A percentile compares a stretch with the other conserved stretches of the same genome.
Evolutionary conservation across 2,329 filamentous ascomycete genomes (phyloP).

Genomic region (Xylariaceae sp.): DNA sequence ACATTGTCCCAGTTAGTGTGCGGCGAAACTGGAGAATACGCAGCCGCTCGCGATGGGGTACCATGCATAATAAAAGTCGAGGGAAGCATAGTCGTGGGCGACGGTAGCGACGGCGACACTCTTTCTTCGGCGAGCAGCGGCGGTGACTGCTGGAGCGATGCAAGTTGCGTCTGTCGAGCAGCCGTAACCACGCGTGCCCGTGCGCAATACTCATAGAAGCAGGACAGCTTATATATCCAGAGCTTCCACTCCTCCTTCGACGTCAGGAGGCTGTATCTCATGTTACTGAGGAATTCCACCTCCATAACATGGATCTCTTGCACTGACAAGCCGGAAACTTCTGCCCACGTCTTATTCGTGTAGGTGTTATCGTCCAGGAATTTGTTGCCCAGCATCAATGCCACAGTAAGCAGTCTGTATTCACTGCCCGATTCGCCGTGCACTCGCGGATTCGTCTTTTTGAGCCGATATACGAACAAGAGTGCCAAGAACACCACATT

Average conservation of each 20-base stretch:
- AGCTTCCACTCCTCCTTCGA: slow-evolving; percentile 80
- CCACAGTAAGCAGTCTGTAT: slow-evolving; percentile 86
- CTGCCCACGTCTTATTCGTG: slow-evolving; percentile 99
- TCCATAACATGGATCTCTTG: slow-evolving; percentile 98
- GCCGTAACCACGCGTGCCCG: slow-evolving; percentile 47
- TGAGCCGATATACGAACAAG: slow-evolving; percentile 87
- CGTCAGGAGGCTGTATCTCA: slow-evolving; percentile 87
- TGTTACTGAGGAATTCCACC: slow-evolving; percentile 98
- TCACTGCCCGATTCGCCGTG: slow-evolving; percentile 91
- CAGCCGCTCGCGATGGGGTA: slow-evolving; percentile 35
- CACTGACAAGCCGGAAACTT: slow-evolving; percentile 90
- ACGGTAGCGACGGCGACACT: slow-evolving; percentile 44
- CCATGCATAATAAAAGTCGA: slow-evolving; percentile 24
- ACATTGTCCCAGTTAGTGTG: slow-evolving; percentile 35
- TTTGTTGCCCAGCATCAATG: slow-evolving; percentile 97
- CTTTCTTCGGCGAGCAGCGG: slow-evolving; percentile 36
- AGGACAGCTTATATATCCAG: slow-evolving; percentile 78
- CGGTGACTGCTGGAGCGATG: slow-evolving; percentile 38
- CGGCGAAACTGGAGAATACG: slow-evolving; percentile 39
- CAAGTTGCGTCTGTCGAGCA: slow-evolving; percentile 29
- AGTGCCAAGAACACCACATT: slow-evolving; percentile 89
- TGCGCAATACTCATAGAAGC: slow-evolving; percentile 79
- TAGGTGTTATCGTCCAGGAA: slow-evolving; percentile 99
- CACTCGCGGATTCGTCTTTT: slow-evolving; percentile 81
- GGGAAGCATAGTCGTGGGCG: slow-evolving; percentile 40